Evolutionary conservation across 2,329 filamentous ascomycete genomes (phyloP), one percentile per base, ranked within the genome.

Genomic region (Nemania abortiva): DNA sequence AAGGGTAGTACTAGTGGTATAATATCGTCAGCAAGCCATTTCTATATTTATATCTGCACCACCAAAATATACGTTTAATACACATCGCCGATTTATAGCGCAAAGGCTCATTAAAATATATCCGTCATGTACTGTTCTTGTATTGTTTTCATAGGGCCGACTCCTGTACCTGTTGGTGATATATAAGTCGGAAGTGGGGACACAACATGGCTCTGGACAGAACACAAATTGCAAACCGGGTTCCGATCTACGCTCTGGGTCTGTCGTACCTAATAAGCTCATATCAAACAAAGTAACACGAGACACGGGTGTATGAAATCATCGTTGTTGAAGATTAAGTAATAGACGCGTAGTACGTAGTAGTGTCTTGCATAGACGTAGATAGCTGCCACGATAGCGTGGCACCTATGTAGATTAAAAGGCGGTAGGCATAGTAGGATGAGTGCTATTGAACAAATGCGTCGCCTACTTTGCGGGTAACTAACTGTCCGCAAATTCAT

Each of bases 81-180:
- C 27, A 18, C 45, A 5, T 37, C 34, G 10, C 37, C 2, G 24
- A 5, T 27, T 27, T 27, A 27, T 27, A 5, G 2, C 24, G 24
- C 24, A 27, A 27, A 27, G 24, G 24, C 24, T 27, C 37, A 50
- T 6, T 18, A n/a, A 18, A 7, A 20, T 39, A 2, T 47, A 47
- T 18, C 18, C 18, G 18, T 47, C n/a, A 5, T 47, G 42, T 47
- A 18, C 11, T 6, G n/a, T 55, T 37, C n/a, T 37, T 55, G 31
- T 39, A 47, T 47, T 24, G n/a, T 24, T 39, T 56, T 34, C 27
- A 13, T 49, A 31, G 27, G 37, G 24, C 34, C 29, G n/a, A 27
- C 7, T 45, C 27, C 22, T 34, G 47, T n/a, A 45, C 5, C 7
- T 52, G 22, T 31, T 52, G 24, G 63, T 65, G 45, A 53, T 59